These are phyloP conservation scores for Ilex aquifolium DNA, from an alignment of 257 asterid genomes.

Conservation along the genomic window DNA sequence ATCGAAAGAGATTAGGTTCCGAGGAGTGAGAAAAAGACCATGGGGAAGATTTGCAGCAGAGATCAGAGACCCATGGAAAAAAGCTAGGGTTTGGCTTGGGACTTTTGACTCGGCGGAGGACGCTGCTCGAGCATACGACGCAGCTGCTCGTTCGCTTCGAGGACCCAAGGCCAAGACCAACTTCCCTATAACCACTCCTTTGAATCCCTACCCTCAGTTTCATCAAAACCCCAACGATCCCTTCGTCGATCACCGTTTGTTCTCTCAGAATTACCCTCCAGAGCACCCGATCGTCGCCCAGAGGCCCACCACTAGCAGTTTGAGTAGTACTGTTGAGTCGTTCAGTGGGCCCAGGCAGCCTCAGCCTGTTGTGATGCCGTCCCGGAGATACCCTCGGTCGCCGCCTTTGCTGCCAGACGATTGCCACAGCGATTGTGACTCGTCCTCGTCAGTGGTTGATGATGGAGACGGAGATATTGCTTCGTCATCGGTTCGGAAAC, in stretches of 20 bases:
- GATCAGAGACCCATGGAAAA: conserved; percentile 14
- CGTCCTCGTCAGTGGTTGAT: conserved; percentile 13
- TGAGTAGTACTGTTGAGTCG: conserved; percentile 15
- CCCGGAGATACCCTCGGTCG: conserved; percentile 3
- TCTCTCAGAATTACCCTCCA: not conserved
- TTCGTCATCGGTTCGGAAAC: conserved; percentile 4
- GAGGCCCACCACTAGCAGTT: conserved; percentile 13
- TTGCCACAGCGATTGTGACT: conserved; percentile 13
- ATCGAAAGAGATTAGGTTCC: conserved; percentile 11
- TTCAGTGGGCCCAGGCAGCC: conserved; percentile 12
- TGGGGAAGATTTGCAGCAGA: conserved; percentile 15
- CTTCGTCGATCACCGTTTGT: conserved; percentile 6
- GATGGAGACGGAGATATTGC: conserved; percentile 7
- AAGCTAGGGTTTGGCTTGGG: conserved; percentile 10
- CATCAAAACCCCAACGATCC: conserved; percentile 7
- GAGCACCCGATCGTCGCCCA: conserved; percentile 8
- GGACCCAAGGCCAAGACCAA: conserved; percentile 13
- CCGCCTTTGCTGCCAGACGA: conserved; percentile 4
- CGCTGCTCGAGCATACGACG: conserved; percentile 7
- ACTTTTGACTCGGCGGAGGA: conserved; percentile 9
- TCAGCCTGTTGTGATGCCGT: not conserved
- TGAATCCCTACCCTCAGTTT: not conserved
- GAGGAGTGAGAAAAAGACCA: conserved; percentile 14
- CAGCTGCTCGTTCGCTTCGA: conserved; percentile 13
- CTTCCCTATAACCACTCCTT: not conserved